Evolutionary conservation across 2,329 filamentous ascomycete species (phyloP), one percentile per base, ranked within the genome.

Genomic region (Graphilbum sp.): DNA sequence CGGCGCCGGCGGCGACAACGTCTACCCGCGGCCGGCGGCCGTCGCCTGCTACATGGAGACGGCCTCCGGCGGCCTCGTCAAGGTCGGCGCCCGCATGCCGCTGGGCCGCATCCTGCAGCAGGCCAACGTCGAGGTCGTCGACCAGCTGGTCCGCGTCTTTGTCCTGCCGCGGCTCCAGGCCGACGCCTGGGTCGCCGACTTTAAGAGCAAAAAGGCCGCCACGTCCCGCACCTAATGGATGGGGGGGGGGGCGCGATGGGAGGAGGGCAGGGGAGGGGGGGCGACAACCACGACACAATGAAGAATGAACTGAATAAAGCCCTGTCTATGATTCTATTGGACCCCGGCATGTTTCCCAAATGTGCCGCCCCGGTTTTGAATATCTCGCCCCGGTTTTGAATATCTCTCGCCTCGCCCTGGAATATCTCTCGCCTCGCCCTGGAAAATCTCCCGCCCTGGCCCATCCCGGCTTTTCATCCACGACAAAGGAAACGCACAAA

Each of bases 1-100:
- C 7, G 23, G 29, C 25, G 15, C 10, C 16, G 27, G 17, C 3
- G 17, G 18, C 15, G 61, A 67, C 43, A 58, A 67, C 2, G 75
- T 75, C 50, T 95, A 94, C 56, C 95, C 93, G 55, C 69, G 62
- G 1, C 48, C 66, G 1, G 63, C 64, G 0, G 63, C 59, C 1
- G 83, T 94, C 5, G 86, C 94, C 48, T 90, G 84, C 51, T 96
- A 84, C 56, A 79, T 93, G 64, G 86, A 95, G 63, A 96, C 86
- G 0, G 59, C 60, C 4, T 63, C 66, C 0, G 86, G 86, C 0
- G 86, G 87, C 0, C 56, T 98, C 49, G 73, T 94, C 50, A 95
- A 93, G 62, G 77, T 87, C 18, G 88, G 90, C 35, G 87, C 83
- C 69, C 90, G 88, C 53, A 67, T 90, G 45, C 64, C 73, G 17